Base-by-base conservation (phyloP, 1,139 yeast species). In the Nakaseomyces kungkrabaensis region DNA sequence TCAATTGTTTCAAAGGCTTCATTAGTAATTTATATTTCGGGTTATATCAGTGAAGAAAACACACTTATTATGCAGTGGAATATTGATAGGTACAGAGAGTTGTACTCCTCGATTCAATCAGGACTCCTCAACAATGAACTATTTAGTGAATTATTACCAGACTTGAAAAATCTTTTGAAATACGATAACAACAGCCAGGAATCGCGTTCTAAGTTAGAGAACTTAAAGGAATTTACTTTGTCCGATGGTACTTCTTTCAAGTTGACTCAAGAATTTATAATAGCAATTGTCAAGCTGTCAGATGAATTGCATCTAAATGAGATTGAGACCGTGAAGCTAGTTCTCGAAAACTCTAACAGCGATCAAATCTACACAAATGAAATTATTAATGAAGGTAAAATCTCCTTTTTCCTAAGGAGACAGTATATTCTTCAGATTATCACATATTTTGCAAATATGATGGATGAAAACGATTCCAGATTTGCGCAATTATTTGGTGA, bases 261-360 rank as follows among this genome's bases (percentile, higher is more conserved):
- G 48, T 59, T 82, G 6, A 80, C 78, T 55, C 71, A 77, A 46
- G 76, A 76, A 46, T 81, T 81, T 53, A 70, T 78, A 47, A 66
- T 74, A 40, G 69, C 73, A 5, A 72, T 82, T 0, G 69, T 75
- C 3, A 68, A 71, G 33, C 59, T 82, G 11, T 70, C 87, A 0
- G 90, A 84, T 53, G 89, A 84, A 55, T 72, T 84, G 51, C 73
- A 77, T 53, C 70, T 90, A 49, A 95, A 90, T 64, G 85, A 81
- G 55, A 68, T 85, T 47, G 74, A 79, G 1, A 77, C 85, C 2
- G 81, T 89, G 1, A 75, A 82, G 52, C 48, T 65, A 48, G 70
- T 85, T 45, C 69, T 73, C 5, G 54, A 60, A 8, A 52, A 67
- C 51, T 75, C 86, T 3, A 62, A 73, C 4, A 65, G 67, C 3